A percentile compares a stretch with the other conserved stretches of the same genome.
Evolutionary conservation across 805 yeast genomes (phyloP).

Genomic region (Metschnikowia bowlesiae): DNA sequence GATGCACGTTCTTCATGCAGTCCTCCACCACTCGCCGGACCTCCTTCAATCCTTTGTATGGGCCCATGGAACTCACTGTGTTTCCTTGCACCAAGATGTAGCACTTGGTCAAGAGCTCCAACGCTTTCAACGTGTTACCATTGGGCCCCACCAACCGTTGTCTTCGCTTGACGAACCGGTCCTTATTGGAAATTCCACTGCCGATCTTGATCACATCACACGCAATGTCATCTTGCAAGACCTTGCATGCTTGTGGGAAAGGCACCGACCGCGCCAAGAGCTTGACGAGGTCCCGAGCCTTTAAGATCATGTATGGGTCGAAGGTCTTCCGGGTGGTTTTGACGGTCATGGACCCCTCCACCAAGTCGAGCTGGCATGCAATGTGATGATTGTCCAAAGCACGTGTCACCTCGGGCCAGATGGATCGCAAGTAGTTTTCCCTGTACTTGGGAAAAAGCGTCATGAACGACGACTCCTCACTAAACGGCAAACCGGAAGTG

Average conservation of each 20-base stretch:
- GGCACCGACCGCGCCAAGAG: slow-evolving; percentile 94
- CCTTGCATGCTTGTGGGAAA: slow-evolving; percentile 90
- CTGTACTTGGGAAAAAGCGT: slow-evolving; percentile 95
- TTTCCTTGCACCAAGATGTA: slow-evolving; percentile 95
- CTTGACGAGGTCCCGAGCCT: slow-evolving; percentile 92
- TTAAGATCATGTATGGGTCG: slow-evolving; percentile 90
- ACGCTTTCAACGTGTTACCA: slow-evolving; percentile 93
- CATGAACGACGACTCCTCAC: slow-evolving; percentile 95
- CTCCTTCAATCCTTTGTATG: slow-evolving; percentile 87
- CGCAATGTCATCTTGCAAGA: slow-evolving; percentile 86
- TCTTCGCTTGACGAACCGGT: slow-evolving; percentile 89
- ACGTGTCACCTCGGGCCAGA: slow-evolving; percentile 92
- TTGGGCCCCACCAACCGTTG: slow-evolving; percentile 95
- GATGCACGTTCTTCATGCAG: slow-evolving; percentile 95
- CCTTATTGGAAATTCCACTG: slow-evolving; percentile 81
- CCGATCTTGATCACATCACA: slow-evolving; percentile 97
- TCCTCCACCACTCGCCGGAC: slow-evolving; percentile 93
- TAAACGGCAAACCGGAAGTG: slow-evolving; percentile 77
- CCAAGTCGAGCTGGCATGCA: slow-evolving; percentile 81
- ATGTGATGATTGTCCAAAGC: slow-evolving; percentile 69
- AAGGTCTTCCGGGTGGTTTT: slow-evolving; percentile 91
- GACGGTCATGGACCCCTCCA: slow-evolving; percentile 97
- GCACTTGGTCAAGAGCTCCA: slow-evolving; percentile 92
- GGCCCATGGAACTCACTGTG: slow-evolving; percentile 97
- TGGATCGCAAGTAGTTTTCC: slow-evolving; percentile 79